Conservation (phyloP, 352 stramenopile genomes). For the Phytophthora megakarya region DNA sequence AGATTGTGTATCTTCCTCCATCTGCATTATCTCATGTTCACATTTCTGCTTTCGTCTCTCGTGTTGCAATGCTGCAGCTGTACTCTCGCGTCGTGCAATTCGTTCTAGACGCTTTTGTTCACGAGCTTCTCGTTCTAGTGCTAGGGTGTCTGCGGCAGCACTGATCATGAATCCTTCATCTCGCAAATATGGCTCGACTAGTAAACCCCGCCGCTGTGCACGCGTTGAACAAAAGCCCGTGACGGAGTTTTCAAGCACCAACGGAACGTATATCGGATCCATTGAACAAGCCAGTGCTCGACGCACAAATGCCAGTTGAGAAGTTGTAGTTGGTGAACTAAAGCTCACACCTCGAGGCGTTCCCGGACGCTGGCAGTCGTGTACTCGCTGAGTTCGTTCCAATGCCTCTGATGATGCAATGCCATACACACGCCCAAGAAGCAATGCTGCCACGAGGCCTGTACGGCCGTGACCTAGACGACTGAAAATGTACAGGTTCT, state of each 20-base stretch:
- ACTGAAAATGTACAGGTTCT: conserved; percentile 83
- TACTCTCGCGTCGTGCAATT: conserved; percentile 50
- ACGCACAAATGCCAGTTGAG: conserved; percentile 53
- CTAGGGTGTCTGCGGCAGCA: conserved; percentile 29
- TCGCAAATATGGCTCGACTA: conserved; percentile 46
- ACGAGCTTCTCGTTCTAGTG: conserved; percentile 28
- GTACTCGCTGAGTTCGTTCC: conserved; percentile 63
- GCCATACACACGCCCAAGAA: conserved; percentile 78
- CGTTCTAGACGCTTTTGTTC: conserved; percentile 45
- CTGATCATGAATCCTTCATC: conserved; percentile 72
- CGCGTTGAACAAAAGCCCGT: conserved; percentile 45
- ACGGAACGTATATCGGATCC: conserved; percentile 65
- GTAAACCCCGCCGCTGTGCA: conserved; percentile 57
- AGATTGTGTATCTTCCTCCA: conserved; percentile 32
- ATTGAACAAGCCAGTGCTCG: conserved; percentile 49
- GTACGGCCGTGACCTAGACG: conserved; percentile 70
- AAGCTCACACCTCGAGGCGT: conserved; percentile 31
- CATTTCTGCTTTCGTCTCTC: conserved; percentile 29
- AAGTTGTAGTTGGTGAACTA: conserved; percentile 55
- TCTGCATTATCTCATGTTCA: conserved; percentile 28
- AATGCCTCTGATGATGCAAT: conserved; percentile 59
- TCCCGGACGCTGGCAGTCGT: conserved; percentile 60
- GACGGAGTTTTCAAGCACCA: conserved; percentile 56
- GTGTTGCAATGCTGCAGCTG: conserved; percentile 38
- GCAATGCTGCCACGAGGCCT: conserved; percentile 61